A percentile compares a stretch with the other conserved stretches of the same genome.
Conservation (phyloP, 129 eudicot genomes). For the Flaveria brownii region DNA sequence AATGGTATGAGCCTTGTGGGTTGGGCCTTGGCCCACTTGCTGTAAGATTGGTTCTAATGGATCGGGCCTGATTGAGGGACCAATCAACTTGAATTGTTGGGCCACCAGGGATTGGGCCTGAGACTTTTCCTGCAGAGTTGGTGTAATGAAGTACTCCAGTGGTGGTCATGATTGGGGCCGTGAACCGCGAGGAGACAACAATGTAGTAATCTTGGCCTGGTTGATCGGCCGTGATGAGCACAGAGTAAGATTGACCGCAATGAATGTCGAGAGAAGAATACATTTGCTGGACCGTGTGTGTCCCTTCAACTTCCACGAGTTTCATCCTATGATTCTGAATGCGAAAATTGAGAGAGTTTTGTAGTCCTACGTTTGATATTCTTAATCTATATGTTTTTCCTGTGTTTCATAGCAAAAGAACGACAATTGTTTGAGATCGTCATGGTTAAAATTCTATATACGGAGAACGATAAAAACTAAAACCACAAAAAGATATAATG, state of each 20-base stretch:
- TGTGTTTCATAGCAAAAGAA: constrained; percentile 14
- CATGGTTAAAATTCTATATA: not conserved
- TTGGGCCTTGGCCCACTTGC: constrained; percentile 99
- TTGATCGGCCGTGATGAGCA: constrained; percentile 72
- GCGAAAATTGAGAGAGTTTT: constrained; percentile 83
- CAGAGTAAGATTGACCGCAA: constrained; percentile 84
- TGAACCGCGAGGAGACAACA: constrained; percentile 80
- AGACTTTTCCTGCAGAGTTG: constrained; percentile 54
- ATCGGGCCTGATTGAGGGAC: constrained; percentile 94
- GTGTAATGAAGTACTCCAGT: constrained; percentile 72
- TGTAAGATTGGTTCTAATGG: constrained; percentile 81
- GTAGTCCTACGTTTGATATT: constrained; percentile 85
- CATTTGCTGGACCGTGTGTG: constrained; percentile 76
- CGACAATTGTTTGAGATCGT: not conserved
- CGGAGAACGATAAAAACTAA: not conserved
- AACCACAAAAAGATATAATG: not conserved
- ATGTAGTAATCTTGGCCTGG: constrained; percentile 63
- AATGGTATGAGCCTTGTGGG: constrained; percentile 97
- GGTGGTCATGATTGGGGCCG: constrained; percentile 52
- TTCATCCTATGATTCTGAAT: constrained; percentile 88
- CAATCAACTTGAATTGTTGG: constrained; percentile 86
- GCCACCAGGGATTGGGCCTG: constrained; percentile 87
- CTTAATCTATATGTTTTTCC: constrained; percentile 88
- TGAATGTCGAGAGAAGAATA: constrained; percentile 94
- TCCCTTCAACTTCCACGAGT: constrained; percentile 88